phyloP scores from a whole-genome alignment of 805 yeast species.

The Sugiyamaella marilandica region DNA sequence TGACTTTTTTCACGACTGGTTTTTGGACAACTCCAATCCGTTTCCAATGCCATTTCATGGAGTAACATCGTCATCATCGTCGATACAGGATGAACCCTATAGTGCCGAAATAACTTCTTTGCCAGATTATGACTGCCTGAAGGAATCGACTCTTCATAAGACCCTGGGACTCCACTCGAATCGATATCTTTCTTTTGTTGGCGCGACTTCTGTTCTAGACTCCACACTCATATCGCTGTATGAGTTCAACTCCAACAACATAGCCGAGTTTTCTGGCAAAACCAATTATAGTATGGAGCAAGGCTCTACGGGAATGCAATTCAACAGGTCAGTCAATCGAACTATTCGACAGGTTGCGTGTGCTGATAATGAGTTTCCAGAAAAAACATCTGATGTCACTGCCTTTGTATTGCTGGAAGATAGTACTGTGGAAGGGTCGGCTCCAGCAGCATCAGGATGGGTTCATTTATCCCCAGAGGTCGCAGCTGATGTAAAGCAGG shows the following conservation, averaged over 20 bases:
- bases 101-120: slow-evolving; percentile 14
- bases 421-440: slow-evolving; percentile 15
- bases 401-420: slow-evolving; percentile 24
- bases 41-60: neutral
- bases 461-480: slow-evolving; percentile 25
- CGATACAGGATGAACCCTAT: neutral
- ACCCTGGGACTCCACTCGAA: slow-evolving; percentile 27
- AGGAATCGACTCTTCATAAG: slow-evolving; percentile 23
- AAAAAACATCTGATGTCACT: slow-evolving; percentile 8
- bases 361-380: neutral
- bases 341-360: slow-evolving; percentile 10
- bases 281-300: neutral
- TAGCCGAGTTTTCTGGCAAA: slow-evolving; percentile 10
- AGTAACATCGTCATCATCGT: neutral
- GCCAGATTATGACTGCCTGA: slow-evolving; percentile 27
- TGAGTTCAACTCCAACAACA: slow-evolving; percentile 20
- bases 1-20: neutral
- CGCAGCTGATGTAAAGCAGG: slow-evolving; percentile 22
- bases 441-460: slow-evolving; percentile 20
- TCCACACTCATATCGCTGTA: slow-evolving; percentile 26
- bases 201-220: slow-evolving; percentile 26
- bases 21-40: neutral
- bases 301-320: neutral
- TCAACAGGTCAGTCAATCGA: slow-evolving; percentile 1
- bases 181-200: slow-evolving; percentile 26